Percentiles rank a stretch among this genome's conserved stretches.
phyloP scores from a whole-genome alignment of 2,329 filamentous ascomycete genomes.

The Tolypocladium album region DNA sequence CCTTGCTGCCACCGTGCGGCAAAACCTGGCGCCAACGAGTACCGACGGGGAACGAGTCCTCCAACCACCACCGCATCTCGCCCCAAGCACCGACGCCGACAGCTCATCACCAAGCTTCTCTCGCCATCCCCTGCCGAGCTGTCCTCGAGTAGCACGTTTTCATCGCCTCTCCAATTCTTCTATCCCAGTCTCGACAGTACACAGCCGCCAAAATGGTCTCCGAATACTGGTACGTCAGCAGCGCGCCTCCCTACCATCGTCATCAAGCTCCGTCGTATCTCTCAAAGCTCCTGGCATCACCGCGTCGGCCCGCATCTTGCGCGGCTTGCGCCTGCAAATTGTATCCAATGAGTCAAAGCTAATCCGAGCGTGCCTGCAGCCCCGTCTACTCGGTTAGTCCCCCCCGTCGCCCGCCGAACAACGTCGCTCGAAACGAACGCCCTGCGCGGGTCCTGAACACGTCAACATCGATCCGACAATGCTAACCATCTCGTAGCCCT shows the following conservation, averaged over 20 bases:
- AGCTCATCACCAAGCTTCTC: conserved; percentile 14
- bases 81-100: conserved; percentile 8
- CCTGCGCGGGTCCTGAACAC: conserved; percentile 8
- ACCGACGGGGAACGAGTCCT: conserved; percentile 28
- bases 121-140: conserved; percentile 6
- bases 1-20: conserved; percentile 13
- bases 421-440: conserved; percentile 16
- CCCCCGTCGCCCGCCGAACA: conserved; percentile 15
- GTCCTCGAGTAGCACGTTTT: background rate
- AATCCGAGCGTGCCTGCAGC: conserved; percentile 42
- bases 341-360: conserved; percentile 22
- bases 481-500: conserved; percentile 47
- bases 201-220: conserved; percentile 55
- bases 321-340: background rate
- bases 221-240: conserved; percentile 67
- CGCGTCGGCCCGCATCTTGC: conserved; percentile 2
- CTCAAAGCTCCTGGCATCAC: conserved; percentile 17
- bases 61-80: conserved; percentile 20
- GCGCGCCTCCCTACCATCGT: conserved; percentile 18
- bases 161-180: conserved; percentile 6
- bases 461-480: conserved; percentile 8
- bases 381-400: conserved; percentile 97
- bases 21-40: conserved; percentile 29
- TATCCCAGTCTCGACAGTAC: conserved; percentile 12
- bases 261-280: conserved; percentile 18